Conservation (phyloP, 768 basidiomycete genomes). For the Boletus pseudopeckii region DNA sequence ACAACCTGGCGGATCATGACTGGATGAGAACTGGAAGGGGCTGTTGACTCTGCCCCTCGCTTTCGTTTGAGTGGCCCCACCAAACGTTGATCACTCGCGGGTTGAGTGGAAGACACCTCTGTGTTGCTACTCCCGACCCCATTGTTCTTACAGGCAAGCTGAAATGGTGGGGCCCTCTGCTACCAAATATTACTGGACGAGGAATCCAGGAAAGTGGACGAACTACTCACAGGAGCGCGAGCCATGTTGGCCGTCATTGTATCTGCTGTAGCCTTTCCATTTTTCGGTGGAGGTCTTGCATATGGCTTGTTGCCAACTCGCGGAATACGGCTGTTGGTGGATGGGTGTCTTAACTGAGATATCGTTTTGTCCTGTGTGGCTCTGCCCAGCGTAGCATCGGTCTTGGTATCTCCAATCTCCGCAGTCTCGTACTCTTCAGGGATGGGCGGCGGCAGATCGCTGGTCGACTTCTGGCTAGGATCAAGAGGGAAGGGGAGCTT, state of each 20-base stretch:
- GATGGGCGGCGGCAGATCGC: conserved; percentile 27
- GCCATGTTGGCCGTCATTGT: conserved; percentile 4
- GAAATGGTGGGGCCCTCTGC: conserved; percentile 13
- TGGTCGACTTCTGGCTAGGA: conserved; percentile 17
- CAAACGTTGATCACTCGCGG: conserved; percentile 5
- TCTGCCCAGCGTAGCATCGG: conserved; percentile 14
- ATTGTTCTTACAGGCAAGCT: conserved; percentile 8
- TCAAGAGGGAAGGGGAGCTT: conserved; percentile 31
- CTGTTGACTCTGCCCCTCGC: conserved; percentile 15
- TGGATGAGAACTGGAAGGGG: conserved; percentile 23
- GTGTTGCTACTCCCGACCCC: conserved; percentile 4
- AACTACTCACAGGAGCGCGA: conserved; percentile 19
- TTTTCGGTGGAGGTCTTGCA: conserved; percentile 34
- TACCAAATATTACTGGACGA: neutral
- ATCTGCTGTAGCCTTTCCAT: conserved; percentile 1
- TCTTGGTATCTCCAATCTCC: conserved; percentile 1
- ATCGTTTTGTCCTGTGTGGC: conserved; percentile 30
- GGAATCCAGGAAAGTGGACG: neutral
- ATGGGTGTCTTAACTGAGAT: conserved; percentile 47
- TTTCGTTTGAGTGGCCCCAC: conserved; percentile 33
- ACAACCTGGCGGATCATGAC: conserved; percentile 37
- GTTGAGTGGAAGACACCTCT: conserved; percentile 8
- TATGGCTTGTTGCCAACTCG: conserved; percentile 60
- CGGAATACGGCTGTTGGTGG: conserved; percentile 55
- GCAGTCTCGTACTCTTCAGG: conserved; percentile 31